These are phyloP conservation scores for Candida peoriensis DNA, from an alignment of 805 yeast genomes.

Conservation along the genomic window DNA sequence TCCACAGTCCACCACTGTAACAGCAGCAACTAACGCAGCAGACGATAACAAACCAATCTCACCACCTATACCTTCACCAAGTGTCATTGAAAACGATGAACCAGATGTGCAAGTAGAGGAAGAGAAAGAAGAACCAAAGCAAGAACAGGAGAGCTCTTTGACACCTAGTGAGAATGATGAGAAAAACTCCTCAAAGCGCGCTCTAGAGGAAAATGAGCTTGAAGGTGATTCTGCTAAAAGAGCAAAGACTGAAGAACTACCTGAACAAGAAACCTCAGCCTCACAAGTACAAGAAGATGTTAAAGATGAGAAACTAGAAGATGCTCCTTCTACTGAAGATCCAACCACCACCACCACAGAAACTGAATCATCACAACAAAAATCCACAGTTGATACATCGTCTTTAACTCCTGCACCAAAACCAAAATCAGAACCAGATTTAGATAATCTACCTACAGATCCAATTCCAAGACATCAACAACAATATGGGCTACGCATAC, in stretches of 20 bases:
- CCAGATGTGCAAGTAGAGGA: constrained; percentile 12
- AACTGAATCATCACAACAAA: neutral
- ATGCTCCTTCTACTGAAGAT: neutral
- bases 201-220: constrained; percentile 4
- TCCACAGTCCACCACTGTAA: no score
- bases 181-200: constrained; percentile 4
- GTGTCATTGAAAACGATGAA: constrained; percentile 29
- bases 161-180: neutral
- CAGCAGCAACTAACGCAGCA: neutral
- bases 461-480: constrained; percentile 83
- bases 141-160: neutral
- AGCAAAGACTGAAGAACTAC: constrained; percentile 3
- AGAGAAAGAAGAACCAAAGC: constrained; percentile 1
- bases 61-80: constrained; percentile 42
- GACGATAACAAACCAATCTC: constrained; percentile 33
- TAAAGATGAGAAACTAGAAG: neutral
- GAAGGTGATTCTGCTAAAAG: constrained; percentile 3
- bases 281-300: constrained; percentile 9
- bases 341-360: constrained; percentile 1
- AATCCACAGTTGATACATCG: constrained; percentile 2
- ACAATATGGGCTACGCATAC: constrained; percentile 69
- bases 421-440: constrained; percentile 70
- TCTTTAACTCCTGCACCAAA: constrained; percentile 60
- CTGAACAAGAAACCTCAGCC: neutral
- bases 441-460: constrained; percentile 56